Conservation (phyloP, 345 rosid species). For the Eucalyptus pauciflora region DNA sequence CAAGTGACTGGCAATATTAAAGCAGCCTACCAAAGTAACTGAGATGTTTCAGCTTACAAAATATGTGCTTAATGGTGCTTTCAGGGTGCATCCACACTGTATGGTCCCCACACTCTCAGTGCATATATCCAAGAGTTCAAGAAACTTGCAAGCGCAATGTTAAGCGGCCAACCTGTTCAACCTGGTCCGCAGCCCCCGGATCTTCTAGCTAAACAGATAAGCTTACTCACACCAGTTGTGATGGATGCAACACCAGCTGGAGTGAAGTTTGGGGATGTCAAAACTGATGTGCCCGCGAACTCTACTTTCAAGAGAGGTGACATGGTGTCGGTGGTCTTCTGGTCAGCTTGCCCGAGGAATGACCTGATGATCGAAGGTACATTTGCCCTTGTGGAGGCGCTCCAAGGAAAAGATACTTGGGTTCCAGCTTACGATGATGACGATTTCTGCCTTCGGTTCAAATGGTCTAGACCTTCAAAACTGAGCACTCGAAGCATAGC, state of each 20-base stretch:
- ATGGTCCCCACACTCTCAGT: slow-evolving; percentile 80
- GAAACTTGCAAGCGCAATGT: slow-evolving; percentile 60
- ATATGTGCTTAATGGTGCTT: not conserved
- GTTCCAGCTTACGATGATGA: slow-evolving; percentile 83
- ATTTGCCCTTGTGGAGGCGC: slow-evolving; percentile 71
- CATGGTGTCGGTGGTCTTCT: slow-evolving; percentile 62
- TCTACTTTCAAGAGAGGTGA: slow-evolving; percentile 63
- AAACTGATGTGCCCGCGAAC: slow-evolving; percentile 63
- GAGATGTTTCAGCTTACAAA: not conserved
- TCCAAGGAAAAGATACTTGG: slow-evolving; percentile 66
- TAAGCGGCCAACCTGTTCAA: slow-evolving; percentile 36
- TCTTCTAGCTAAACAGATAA: slow-evolving; percentile 62
- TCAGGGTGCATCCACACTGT: slow-evolving; percentile 94
- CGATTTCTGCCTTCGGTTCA: slow-evolving; percentile 81
- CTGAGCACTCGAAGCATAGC: not conserved
- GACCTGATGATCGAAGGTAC: slow-evolving; percentile 95
- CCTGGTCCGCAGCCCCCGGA: slow-evolving; percentile 77
- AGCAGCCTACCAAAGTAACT: not conserved
- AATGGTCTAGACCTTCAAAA: slow-evolving; percentile 49
- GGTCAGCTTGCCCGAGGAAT: slow-evolving; percentile 96
- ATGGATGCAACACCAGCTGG: slow-evolving; percentile 74
- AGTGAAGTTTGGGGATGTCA: slow-evolving; percentile 66
- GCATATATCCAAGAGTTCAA: slow-evolving; percentile 92
- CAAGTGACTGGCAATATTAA: not conserved
- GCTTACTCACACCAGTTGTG: slow-evolving; percentile 82